Evolutionary conservation across 1,284 basidiomycete species (phyloP).

Genomic region (Irpex sp.): DNA sequence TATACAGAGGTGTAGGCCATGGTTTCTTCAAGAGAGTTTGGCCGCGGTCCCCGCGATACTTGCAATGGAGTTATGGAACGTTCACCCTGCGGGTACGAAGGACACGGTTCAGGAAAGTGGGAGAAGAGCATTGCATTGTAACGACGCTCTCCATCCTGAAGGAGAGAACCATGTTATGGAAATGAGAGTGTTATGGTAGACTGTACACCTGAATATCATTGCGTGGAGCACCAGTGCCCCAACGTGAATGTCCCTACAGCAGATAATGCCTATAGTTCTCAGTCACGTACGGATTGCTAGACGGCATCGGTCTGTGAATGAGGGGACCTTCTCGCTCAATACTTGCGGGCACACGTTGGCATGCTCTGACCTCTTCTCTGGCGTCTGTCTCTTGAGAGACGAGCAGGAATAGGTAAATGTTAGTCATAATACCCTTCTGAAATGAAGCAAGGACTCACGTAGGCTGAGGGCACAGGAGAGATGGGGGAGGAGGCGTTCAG

Average conservation of each 20-base stretch:
- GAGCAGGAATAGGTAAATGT: background rate
- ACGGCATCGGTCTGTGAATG: no score
- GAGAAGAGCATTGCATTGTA: no score
- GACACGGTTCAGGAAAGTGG: background rate
- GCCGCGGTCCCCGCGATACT: slow-evolving; percentile 4
- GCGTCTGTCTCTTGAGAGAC: background rate
- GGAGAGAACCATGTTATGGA: no score
- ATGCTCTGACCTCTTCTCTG: background rate
- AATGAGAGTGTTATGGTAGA: no score
- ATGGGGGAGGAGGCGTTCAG: background rate
- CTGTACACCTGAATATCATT: no score
- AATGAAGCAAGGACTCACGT: background rate
- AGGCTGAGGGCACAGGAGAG: background rate
- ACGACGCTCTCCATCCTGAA: no score
- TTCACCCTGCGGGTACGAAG: background rate
- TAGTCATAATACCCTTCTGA: background rate
- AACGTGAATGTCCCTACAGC: no score
- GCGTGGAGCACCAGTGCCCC: no score
- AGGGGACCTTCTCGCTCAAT: no score
- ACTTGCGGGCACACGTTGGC: background rate
- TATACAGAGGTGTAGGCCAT: slow-evolving; percentile 11
- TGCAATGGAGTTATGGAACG: background rate
- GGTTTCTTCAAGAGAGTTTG: slow-evolving; percentile 8
- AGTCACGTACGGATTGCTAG: no score
- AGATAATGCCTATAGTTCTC: no score